Evolutionary conservation across 176 grass and related monocot genomes (phyloP), one percentile per base, ranked within the genome.

Genomic region (Cymbopogon citratus): DNA sequence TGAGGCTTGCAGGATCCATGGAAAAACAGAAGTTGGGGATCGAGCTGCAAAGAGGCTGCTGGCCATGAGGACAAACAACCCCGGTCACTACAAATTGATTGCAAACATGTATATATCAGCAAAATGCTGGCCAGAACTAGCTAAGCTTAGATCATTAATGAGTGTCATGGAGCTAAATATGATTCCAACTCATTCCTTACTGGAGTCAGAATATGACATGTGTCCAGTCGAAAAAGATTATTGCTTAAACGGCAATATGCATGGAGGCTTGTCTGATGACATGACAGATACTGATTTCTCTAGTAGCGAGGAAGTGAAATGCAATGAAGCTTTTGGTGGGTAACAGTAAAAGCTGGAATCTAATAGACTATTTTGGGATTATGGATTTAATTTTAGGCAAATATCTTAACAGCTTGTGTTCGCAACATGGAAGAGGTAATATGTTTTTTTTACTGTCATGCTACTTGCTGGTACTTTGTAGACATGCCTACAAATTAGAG

Each of bases 41-140:
- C 73, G 66, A 85, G 71, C 85, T 44, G 91, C 91, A n/a, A 94
- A 88, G 85, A 90, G 76, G 48, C 80, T 94, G 29, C 23, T 94
- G 29, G 76, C 81, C 12, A 94, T 91, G 91, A 75, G 60, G 56
- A 90, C 88, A 2, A 60, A 81, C 15, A 86, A 90, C 85, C 85
- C 69, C 5, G 83, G 83, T 9, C 88, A 94, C 76, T 94, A 91
- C 78, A 81, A 86, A 66, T 73, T 94, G 83, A 81, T 91, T 69
- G 83, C 85, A 31, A 88, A 86, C 75, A 86, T 88, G 80, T 86
- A 94, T 64, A 87, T 89, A 84, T 64, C 85, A 68, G 85, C 83
- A 63, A 87, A 85, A 27, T 67, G 83, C 64, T 90, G 88, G 91
- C 82, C 86, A 64, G 85, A 94, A 51, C 66, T 94, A 77, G 85